phyloP scores from a whole-genome alignment of 73 alveolate genomes.

The Loxodes magnus region DNA sequence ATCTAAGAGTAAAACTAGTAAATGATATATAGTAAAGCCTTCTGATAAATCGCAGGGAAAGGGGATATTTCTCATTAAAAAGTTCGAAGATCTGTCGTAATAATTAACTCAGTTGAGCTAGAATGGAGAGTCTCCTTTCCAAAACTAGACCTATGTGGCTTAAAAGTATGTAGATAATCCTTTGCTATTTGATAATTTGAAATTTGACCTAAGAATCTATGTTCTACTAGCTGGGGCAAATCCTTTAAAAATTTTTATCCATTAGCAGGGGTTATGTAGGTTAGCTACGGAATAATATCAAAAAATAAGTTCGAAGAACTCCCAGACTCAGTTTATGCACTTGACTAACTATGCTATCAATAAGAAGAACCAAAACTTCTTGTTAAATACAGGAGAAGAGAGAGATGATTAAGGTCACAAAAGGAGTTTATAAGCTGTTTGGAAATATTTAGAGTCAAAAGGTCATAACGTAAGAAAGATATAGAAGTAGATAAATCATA shows the following conservation, averaged over 20 bases:
- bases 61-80: slow-evolving; percentile 58
- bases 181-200: slow-evolving; percentile 69
- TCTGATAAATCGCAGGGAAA: slow-evolving; percentile 69
- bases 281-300: slow-evolving; percentile 62
- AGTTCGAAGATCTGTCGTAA: slow-evolving; percentile 36
- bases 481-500: slow-evolving; percentile 23
- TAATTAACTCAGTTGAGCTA: too few relatives aligned
- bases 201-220: slow-evolving; percentile 81
- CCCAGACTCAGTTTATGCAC: slow-evolving; percentile 64
- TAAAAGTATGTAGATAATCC: slow-evolving; percentile 81
- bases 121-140: too few relatives aligned
- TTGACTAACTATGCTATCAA: slow-evolving; percentile 81
- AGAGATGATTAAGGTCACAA: slow-evolving; percentile 49
- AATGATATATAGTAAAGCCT: slow-evolving; percentile 64
- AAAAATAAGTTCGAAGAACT: slow-evolving; percentile 40
- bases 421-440: slow-evolving; percentile 43
- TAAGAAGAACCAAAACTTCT: slow-evolving; percentile 58
- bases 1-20: slow-evolving; percentile 27
- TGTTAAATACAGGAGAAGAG: slow-evolving; percentile 31
- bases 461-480: slow-evolving; percentile 37
- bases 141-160: slow-evolving; percentile 65
- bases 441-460: slow-evolving; percentile 17
- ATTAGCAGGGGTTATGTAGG: slow-evolving; percentile 88
- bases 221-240: slow-evolving; percentile 80
- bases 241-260: slow-evolving; percentile 78